Evolutionary conservation across 495 filamentous ascomycete genomes (phyloP).

Genomic region (Sporormia fimetaria): DNA sequence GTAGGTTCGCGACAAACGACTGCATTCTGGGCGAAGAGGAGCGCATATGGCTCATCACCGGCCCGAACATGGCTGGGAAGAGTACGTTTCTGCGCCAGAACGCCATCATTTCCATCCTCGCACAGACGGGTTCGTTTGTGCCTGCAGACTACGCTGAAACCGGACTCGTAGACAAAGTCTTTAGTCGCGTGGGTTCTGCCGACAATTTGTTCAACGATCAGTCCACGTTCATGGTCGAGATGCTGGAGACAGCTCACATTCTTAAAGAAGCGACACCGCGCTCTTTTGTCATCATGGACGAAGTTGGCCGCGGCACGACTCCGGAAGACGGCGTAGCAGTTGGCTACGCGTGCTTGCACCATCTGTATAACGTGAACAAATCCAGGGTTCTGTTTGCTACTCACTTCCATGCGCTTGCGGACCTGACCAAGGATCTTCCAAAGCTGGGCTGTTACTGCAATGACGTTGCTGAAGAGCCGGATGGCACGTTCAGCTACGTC

Average conservation of each 20-base stretch:
- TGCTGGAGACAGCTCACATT: conserved; percentile 66
- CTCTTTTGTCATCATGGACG: conserved; percentile 97
- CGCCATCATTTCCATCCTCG: conserved; percentile 83
- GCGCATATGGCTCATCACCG: conserved; percentile 78
- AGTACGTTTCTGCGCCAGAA: conserved; percentile 91
- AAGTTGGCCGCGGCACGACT: conserved; percentile 87
- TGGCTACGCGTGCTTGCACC: conserved; percentile 75
- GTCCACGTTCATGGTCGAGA: conserved; percentile 90
- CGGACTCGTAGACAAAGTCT: conserved; percentile 83
- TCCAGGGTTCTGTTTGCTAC: conserved; percentile 85
- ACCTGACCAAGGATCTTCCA: conserved; percentile 57
- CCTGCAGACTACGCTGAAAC: conserved; percentile 76
- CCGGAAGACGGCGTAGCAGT: conserved; percentile 83
- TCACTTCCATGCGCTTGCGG: conserved; percentile 78
- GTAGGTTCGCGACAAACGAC: conserved; percentile 77
- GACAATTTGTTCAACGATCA: conserved; percentile 87
- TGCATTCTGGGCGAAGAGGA: conserved; percentile 58
- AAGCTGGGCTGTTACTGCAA: conserved; percentile 75
- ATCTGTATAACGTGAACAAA: conserved; percentile 62
- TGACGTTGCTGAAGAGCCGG: conserved; percentile 59
- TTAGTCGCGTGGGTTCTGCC: conserved; percentile 73
- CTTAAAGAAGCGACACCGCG: conserved; percentile 52
- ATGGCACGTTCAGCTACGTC: conserved; percentile 68
- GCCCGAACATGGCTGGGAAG: conserved; percentile 99
- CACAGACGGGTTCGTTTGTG: conserved; percentile 84